phyloP scores from a whole-genome alignment of 139 green algal species.

The Zygnema circumcarinatum region DNA sequence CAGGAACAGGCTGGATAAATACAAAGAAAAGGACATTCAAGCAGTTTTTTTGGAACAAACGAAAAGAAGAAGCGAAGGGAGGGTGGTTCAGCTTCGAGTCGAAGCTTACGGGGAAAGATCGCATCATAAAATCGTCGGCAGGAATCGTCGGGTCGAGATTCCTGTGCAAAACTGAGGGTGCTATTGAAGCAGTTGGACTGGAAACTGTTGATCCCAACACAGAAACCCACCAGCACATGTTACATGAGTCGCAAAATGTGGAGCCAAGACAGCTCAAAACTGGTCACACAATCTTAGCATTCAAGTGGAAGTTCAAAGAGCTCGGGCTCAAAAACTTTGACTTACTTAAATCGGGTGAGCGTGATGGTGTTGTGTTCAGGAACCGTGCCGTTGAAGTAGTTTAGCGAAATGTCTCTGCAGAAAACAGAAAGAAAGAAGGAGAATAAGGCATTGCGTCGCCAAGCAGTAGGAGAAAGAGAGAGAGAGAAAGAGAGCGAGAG shows the following conservation, averaged over 20 bases:
- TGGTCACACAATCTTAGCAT: background rate
- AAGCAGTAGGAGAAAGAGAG: slow-evolving; percentile 22
- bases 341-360: background rate
- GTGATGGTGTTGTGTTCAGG: background rate
- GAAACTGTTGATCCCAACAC: background rate
- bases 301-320: background rate
- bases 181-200: background rate
- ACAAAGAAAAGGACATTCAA: too few species aligned
- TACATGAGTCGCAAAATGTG: background rate
- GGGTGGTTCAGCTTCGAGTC: too few species aligned
- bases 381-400: slow-evolving; percentile 23
- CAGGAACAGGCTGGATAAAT: too few species aligned
- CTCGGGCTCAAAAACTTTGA: background rate
- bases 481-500: background rate
- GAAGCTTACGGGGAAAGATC: too few species aligned
- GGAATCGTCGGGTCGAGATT: too few species aligned
- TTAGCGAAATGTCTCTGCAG: background rate
- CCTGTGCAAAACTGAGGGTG: background rate
- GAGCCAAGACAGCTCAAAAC: too few species aligned
- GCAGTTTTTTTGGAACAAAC: too few species aligned
- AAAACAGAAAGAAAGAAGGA: slow-evolving; percentile 7
- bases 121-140: too few species aligned
- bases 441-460: background rate
- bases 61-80: too few species aligned
- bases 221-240: background rate